Base-by-base conservation (phyloP, 1,139 yeast species). In the Magnusiomyces fungicola region DNA sequence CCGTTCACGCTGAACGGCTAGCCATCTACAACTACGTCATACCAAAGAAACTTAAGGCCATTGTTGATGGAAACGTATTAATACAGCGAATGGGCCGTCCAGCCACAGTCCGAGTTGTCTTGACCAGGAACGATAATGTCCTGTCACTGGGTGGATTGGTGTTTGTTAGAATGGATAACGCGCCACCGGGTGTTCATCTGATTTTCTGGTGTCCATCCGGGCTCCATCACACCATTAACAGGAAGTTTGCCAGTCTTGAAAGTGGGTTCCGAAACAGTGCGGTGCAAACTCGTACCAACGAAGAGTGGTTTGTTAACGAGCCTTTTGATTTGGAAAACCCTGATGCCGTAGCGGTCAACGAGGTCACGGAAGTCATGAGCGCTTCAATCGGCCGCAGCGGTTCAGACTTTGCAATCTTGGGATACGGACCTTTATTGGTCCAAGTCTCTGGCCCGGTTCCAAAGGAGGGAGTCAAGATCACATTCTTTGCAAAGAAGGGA, bases 111-210 rank as follows among this genome's bases (percentile, higher is more conserved):
- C 22, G 27, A 5, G 19, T 21, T 10, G 47, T 43, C n/a, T 29
- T 52, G 0, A 56, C 75, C 3, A 71, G 67, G 44, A 74, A 73
- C 6, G 75, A 74, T 1, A 72, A 73, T 45, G 69, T 77, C 22
- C 63, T 75, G 30, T 74, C 81, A 1, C 65, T 79, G 22, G 89
- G 86, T 9, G 92, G 94, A 0, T 57, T 82, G 0, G 74, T 80
- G 48, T 81, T 73, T 57, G 53, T 83, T 22, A 61, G 75, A 1
- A 79, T 79, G 5, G 56, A 61, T 3, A 68, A 67, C 1, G 59
- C 79, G 0, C 33, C 45, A n/a, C 18, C 41, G 14, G 36, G 19
- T 18, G 40, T 43, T 6, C 43, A 38, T 25, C 36, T 48, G n/a
- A 47, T 50, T n/a, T 21, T 27, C 24, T 70, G 53, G 53, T 34